These are phyloP conservation scores for Solanum bukasovii DNA, from an alignment of 257 asterid genomes.

Conservation along the genomic window DNA sequence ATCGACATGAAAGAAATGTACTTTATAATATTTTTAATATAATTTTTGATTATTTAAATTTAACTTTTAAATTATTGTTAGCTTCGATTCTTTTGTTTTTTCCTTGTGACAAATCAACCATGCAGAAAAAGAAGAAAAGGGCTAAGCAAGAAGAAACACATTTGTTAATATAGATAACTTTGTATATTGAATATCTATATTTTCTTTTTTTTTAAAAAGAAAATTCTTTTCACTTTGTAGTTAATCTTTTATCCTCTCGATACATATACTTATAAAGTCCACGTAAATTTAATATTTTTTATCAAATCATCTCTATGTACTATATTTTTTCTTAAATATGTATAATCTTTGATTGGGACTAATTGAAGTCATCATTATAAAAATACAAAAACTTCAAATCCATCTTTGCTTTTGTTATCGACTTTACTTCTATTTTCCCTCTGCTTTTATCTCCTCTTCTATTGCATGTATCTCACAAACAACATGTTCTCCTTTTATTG, in stretches of 20 bases:
- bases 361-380: too few species aligned
- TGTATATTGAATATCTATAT: neutral
- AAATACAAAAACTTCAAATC: neutral
- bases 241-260: neutral
- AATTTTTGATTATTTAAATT: too few species aligned
- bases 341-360: neutral
- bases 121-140: neutral
- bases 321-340: neutral
- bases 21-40: too few species aligned
- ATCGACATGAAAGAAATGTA: neutral
- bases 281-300: neutral
- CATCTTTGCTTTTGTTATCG: neutral
- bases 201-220: too few species aligned
- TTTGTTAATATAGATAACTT: neutral
- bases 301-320: neutral
- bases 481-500: neutral
- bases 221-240: neutral
- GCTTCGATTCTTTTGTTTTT: too few species aligned
- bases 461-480: neutral
- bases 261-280: neutral
- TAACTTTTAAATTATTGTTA: too few species aligned
- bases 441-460: neutral
- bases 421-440: neutral
- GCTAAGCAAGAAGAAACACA: neutral
- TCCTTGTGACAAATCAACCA: too few species aligned